Evolutionary conservation across 306 rosid species (phyloP).

Genomic region (Geum urbanum): DNA sequence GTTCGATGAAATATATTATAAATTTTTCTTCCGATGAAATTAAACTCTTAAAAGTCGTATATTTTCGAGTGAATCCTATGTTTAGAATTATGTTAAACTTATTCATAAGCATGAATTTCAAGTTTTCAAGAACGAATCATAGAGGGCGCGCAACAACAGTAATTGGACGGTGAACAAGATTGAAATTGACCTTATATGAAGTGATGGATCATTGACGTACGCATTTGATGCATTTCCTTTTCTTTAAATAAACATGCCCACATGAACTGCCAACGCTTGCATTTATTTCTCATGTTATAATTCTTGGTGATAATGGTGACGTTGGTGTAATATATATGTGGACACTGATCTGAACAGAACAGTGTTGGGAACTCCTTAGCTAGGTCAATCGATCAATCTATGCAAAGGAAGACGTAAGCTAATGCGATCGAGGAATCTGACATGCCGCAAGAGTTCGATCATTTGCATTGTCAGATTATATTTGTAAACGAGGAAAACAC

Average conservation of each 20-base stretch:
- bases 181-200: background rate
- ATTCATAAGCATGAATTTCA: no score
- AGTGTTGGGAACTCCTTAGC: no score
- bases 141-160: no score
- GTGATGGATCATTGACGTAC: background rate
- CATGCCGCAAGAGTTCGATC: background rate
- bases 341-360: background rate
- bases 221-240: background rate
- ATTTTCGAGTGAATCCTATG: no score
- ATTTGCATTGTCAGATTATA: background rate
- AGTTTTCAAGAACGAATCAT: no score
- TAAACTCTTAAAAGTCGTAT: no score
- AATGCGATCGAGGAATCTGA: background rate
- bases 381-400: no score
- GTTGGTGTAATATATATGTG: background rate
- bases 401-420: background rate
- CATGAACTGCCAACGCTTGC: slow-evolving; percentile 18
- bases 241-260: slow-evolving; percentile 9
- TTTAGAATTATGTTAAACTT: no score
- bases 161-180: background rate
- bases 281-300: background rate
- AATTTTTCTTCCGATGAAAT: no score
- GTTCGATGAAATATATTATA: no score
- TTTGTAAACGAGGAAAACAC: background rate
- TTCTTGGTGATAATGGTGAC: background rate